Base-by-base conservation (phyloP, 2,329 filamentous ascomycete species). In the Epichloe coenophiala region DNA sequence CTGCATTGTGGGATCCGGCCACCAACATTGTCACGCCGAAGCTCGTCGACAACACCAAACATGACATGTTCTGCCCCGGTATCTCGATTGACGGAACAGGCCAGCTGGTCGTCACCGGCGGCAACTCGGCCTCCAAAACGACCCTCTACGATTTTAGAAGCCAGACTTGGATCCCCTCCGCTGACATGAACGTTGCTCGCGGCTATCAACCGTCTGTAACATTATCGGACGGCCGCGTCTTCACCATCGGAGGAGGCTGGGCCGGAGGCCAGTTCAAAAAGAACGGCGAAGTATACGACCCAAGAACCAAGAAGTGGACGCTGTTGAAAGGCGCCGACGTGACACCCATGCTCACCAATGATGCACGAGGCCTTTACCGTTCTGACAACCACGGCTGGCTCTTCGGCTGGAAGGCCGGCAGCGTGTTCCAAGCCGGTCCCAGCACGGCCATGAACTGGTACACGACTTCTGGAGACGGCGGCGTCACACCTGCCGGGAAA, bases 1-100 rank as follows among this genome's bases (percentile, higher is more conserved):
- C 55, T 9, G 52, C 55, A 6, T 23, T 41, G 2, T 53, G 51
- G 59, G 60, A 51, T 52, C 55, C 33, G 53, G 37, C 33, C 31
- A 53, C 53, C 37, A 50, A 47, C 23, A 9, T 7, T 1, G 51
- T 66, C 11, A 59, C 63, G 19, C 45, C 62, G 21, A 60, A 59
- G 17, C 57, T 58, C 2, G 36, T 70, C 7, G 60, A 63, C 42
- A 59, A 73, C 52, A 77, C 72, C 0, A 56, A 67, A 4, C 72
- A 77, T 55, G 74, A 77, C 56, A 78, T 77, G 75, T 78, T 77
- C 55, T 79, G 76, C 56, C 75, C 77, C 0, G 77, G 76, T 2
- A 53, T 53, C 38, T 53, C 52, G 46, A 61, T 73, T 12, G 71
- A 74, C 50, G 68, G 67, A 15, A 62, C 70, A 7, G 77, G 76